A percentile compares a stretch with the other conserved stretches of the same genome.
phyloP scores from a whole-genome alignment of 768 basidiomycete species.

The Lactarius sp. region DNA sequence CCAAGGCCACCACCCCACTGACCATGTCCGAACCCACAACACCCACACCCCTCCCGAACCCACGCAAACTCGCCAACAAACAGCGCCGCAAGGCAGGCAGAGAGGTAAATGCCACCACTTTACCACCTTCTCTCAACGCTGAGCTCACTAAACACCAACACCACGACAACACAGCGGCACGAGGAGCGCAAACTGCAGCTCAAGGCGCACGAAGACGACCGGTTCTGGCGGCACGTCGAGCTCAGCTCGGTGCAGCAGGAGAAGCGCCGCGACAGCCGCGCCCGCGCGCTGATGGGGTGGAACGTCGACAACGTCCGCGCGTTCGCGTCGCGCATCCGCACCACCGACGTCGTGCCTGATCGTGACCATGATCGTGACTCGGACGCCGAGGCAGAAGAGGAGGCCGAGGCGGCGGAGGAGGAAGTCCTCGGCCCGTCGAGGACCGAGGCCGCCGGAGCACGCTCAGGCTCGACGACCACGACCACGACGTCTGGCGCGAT shows the following conservation, averaged over 20 bases:
- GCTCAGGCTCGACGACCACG: neutral
- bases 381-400: neutral
- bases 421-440: neutral
- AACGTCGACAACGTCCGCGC: neutral
- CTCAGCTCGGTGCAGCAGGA: neutral
- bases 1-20: too few relatives aligned
- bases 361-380: neutral
- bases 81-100: constrained; percentile 15
- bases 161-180: constrained; percentile 9
- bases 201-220: neutral
- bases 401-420: neutral
- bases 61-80: constrained; percentile 14
- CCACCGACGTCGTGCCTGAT: neutral
- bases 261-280: neutral
- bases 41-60: neutral
- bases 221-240: neutral
- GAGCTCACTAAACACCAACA: neutral
- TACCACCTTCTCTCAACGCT: neutral
- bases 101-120: neutral
- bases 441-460: neutral
- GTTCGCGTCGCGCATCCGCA: neutral
- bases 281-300: constrained; percentile 1
- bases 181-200: constrained; percentile 10
- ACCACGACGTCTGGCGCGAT: constrained; percentile 10
- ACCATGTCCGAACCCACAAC: neutral